A percentile compares a stretch with the other conserved stretches of the same genome.
These are phyloP conservation scores for Fusarium goolgardi DNA, from an alignment of 2,329 filamentous ascomycete species.

Conservation along the genomic window DNA sequence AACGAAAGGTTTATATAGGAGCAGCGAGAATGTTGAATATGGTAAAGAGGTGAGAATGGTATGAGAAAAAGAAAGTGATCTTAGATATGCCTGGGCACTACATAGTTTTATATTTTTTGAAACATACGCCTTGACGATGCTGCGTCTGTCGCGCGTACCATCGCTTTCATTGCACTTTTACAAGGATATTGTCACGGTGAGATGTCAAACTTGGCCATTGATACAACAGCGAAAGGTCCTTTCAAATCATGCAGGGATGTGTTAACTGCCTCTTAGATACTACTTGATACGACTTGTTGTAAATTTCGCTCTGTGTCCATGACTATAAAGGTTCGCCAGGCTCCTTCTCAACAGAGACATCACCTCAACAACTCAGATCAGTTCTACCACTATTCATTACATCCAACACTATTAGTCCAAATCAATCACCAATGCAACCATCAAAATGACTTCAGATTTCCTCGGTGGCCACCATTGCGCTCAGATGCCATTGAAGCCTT, in stretches of 20 bases:
- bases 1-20: neutral
- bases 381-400: neutral
- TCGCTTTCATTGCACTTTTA: neutral
- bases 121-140: neutral
- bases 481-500: neutral
- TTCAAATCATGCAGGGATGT: neutral
- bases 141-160: neutral
- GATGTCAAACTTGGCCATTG: too few relatives aligned
- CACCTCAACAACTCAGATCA: neutral
- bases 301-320: neutral
- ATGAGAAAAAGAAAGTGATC: rapidly evolving
- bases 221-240: too few relatives aligned
- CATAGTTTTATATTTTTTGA: neutral
- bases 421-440: neutral
- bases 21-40: neutral
- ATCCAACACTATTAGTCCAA: neutral
- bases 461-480: neutral
- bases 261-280: neutral
- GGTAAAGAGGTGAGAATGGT: neutral
- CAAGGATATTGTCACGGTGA: neutral
- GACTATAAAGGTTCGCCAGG: neutral
- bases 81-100: too few relatives aligned
- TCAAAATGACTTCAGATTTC: neutral
- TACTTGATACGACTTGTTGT: neutral
- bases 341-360: neutral